phyloP scores from a whole-genome alignment of 2,329 filamentous ascomycete genomes.

The Keithomyces neogunnii region DNA sequence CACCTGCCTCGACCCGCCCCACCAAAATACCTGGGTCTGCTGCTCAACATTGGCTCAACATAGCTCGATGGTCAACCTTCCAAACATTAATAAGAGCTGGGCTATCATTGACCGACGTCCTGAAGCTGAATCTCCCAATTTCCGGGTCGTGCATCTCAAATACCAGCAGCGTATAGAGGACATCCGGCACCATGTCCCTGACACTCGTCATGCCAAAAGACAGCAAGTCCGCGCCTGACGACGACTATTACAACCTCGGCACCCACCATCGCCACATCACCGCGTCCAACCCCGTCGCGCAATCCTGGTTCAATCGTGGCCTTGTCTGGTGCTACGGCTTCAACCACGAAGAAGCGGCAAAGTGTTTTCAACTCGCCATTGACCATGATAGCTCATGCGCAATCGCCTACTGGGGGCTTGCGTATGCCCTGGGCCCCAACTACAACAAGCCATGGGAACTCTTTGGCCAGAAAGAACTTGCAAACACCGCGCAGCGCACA shows the following conservation, averaged over 20 bases:
- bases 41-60: too few species aligned
- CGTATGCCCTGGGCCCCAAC: constrained; percentile 66
- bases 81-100: too few species aligned
- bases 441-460: constrained; percentile 70
- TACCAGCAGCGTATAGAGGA: too few species aligned
- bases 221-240: neutral
- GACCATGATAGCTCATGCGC: constrained; percentile 43
- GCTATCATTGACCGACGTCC: too few species aligned
- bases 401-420: constrained; percentile 62
- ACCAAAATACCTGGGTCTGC: too few species aligned
- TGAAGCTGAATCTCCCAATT: too few species aligned
- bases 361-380: constrained; percentile 56
- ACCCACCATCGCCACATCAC: constrained; percentile 45
- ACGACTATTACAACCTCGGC: constrained; percentile 52
- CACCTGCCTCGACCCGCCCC: too few species aligned
- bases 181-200: neutral
- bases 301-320: constrained; percentile 64
- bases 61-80: too few species aligned
- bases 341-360: constrained; percentile 63
- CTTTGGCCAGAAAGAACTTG: constrained; percentile 55
- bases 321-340: constrained; percentile 69
- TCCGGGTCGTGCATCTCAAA: too few species aligned
- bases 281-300: constrained; percentile 40
- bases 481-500: constrained; percentile 32
- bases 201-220: neutral